These are phyloP conservation scores for Abrus pulchellus DNA, from an alignment of 306 rosid genomes.

Conservation along the genomic window DNA sequence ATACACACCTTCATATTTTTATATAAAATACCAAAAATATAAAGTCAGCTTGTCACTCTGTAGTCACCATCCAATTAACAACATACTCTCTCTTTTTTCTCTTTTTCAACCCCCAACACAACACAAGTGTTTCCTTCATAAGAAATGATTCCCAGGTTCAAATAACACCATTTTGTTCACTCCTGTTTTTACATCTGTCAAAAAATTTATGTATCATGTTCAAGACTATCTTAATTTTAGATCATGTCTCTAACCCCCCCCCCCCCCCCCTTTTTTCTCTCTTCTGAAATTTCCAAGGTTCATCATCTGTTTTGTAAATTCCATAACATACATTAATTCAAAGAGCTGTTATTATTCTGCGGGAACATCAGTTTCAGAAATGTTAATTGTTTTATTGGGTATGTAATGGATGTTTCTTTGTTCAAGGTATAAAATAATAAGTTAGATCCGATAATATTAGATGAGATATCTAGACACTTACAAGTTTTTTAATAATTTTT, in stretches of 20 bases:
- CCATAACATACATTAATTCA: not conserved
- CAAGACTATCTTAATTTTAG: too few relatives aligned
- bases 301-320: not conserved
- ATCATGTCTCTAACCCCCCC: not conserved
- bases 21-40: not conserved
- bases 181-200: too few relatives aligned
- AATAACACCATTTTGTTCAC: too few relatives aligned
- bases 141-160: not conserved
- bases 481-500: too few relatives aligned
- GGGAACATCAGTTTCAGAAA: not conserved
- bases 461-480: too few relatives aligned
- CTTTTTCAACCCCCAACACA: not conserved
- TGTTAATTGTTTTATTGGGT: not conserved
- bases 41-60: not conserved
- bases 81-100: not conserved
- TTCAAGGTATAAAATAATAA: too few relatives aligned
- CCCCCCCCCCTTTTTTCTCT: not conserved
- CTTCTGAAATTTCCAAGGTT: not conserved
- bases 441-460: too few relatives aligned
- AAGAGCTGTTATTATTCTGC: not conserved
- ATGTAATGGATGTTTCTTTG: too few relatives aligned
- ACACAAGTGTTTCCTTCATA: not conserved
- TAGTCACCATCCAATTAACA: constrained; percentile 17
- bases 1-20: not conserved
- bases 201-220: too few relatives aligned